Evolutionary conservation across 75 land plant genomes (phyloP), one percentile per base, ranked within the genome.

Genomic region (Cunninghamia lanceolata): DNA sequence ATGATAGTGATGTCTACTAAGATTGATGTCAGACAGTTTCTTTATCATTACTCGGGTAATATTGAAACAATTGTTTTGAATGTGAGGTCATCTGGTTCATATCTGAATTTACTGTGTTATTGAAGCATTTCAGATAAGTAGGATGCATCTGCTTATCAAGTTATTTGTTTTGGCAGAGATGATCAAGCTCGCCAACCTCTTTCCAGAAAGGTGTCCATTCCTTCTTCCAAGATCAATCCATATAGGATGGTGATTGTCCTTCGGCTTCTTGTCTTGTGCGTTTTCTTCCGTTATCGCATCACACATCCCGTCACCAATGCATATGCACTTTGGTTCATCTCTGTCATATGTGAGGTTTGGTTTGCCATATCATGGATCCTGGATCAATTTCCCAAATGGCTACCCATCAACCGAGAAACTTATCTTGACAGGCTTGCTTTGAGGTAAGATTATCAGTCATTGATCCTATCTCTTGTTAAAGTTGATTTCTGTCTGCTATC

Each of bases 301-400:
- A 96, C 93, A 43, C 94, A 95, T 86, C 97, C 97, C 63, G 97
- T 94, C 10, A 34, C 28, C 15, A 89, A 93, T 90, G 97, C 97
- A n/a, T 94, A 85, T 89, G 84, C 93, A 79, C 85, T 95, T 56
- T 95, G 97, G 97, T 45, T 95, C 56, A 76, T 94, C 59, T 95
- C 97, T 87, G 96, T 95, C 46, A 89, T 95, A 50, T 95, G 96
- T 90, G 96, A 95, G 90, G 90, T 95, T 39, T 95, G 96, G 96
- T 94, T 94, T 90, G 97, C 97, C 30, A 89, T 95, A 52, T 95
- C 97, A 11, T 95, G 97, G 97, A 94, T 95, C 82, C 73, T 95
- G 84, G 97, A 95, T 91, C 97, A 95, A 86, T 95, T 95, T 82
- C 97, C 96, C 0, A 95, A 95, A 79, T 95, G 97, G 97, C 86